Conservation (phyloP, 257 asterid genomes). For the Handroanthus guayacan region DNA sequence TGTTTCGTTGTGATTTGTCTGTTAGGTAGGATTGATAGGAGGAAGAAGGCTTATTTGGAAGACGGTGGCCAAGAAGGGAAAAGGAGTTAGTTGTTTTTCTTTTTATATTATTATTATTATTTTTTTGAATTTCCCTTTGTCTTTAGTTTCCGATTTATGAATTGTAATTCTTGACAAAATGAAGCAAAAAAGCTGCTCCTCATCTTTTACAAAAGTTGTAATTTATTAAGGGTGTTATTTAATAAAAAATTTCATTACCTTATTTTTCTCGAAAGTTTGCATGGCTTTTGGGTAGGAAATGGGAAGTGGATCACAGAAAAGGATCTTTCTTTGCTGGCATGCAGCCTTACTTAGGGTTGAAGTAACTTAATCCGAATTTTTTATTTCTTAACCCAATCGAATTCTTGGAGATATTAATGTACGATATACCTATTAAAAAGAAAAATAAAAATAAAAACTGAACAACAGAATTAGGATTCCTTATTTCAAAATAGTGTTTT, state of each 20-base stretch:
- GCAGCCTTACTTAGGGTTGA: too few species aligned
- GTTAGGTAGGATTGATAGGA: slow-evolving; percentile 60
- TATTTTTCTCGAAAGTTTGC: too few species aligned
- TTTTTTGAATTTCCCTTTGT: neutral
- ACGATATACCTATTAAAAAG: too few species aligned
- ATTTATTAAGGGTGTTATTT: slow-evolving; percentile 6
- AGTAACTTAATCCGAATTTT: too few species aligned
- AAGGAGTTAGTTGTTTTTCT: slow-evolving; percentile 44
- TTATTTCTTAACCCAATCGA: too few species aligned
- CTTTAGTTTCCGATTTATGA: neutral
- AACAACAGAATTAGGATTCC: too few species aligned
- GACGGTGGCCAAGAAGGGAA: slow-evolving; percentile 87
- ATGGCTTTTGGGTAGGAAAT: too few species aligned
- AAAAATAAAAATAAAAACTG: too few species aligned
- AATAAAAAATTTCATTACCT: neutral
- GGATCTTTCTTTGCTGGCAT: too few species aligned
- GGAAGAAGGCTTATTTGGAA: slow-evolving; percentile 79
- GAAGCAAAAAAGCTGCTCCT: slow-evolving; percentile 29
- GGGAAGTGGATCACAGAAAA: too few species aligned
- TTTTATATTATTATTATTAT: neutral
- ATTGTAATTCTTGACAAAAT: neutral
- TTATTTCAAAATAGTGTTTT: too few species aligned
- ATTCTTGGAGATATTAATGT: too few species aligned
- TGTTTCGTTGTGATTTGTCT: slow-evolving; percentile 77
- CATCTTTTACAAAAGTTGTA: slow-evolving; percentile 14